Evolutionary conservation across 371 early-diverging fungal genomes (phyloP).

Genomic region (Pancytospora philotis): DNA sequence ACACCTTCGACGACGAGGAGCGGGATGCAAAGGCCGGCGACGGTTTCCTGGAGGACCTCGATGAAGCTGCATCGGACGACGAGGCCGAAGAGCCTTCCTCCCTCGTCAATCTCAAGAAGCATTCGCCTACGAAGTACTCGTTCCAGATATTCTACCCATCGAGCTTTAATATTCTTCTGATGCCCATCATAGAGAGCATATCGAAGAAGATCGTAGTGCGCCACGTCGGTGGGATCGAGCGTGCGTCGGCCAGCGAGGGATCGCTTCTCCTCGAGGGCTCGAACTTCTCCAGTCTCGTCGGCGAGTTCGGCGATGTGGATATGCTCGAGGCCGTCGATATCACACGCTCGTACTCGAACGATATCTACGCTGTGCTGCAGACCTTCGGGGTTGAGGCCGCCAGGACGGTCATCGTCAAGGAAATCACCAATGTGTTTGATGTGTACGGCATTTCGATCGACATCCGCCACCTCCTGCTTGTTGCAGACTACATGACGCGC

Average conservation of each 20-base stretch:
- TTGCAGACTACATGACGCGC: constrained; percentile 88
- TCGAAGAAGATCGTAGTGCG: constrained; percentile 27
- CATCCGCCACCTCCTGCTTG: constrained; percentile 79
- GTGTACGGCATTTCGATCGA: constrained; percentile 92
- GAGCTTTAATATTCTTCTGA: constrained; percentile 34
- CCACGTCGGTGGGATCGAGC: constrained; percentile 25
- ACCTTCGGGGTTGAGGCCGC: constrained; percentile 98
- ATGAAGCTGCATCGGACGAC: constrained; percentile 24
- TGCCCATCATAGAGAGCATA: constrained; percentile 38
- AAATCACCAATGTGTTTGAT: constrained; percentile 83
- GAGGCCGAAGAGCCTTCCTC: constrained; percentile 2
- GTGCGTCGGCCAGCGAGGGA: constrained; percentile 10
- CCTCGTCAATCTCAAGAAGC: constrained; percentile 32
- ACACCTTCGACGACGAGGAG: constrained; percentile 49
- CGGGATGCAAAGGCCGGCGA: constrained; percentile 28
- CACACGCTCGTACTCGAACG: constrained; percentile 69
- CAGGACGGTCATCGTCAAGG: constrained; percentile 77
- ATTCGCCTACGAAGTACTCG: constrained; percentile 8
- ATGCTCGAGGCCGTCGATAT: constrained; percentile 63
- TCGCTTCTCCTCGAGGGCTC: constrained; percentile 37
- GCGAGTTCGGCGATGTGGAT: constrained; percentile 65
- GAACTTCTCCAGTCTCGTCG: constrained; percentile 12
- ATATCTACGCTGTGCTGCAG: constrained; percentile 75
- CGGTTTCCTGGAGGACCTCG: constrained; percentile 53
- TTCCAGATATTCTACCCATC: constrained; percentile 41